phyloP scores from a whole-genome alignment of 106 monocot species.

The Dioscorea zingiberensis region DNA sequence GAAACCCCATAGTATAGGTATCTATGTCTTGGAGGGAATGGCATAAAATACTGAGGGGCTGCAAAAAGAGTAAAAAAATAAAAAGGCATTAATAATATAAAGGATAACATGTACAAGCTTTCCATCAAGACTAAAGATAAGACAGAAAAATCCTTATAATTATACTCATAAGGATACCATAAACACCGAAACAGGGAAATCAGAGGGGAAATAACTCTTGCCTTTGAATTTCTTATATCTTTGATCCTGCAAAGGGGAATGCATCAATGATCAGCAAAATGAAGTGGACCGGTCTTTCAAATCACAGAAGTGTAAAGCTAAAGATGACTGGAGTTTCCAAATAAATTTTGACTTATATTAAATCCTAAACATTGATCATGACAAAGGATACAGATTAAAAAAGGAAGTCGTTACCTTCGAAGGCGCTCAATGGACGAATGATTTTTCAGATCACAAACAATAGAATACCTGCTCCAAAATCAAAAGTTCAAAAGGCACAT shows the following conservation, averaged over 20 bases:
- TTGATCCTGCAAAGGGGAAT: constrained; percentile 66
- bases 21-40: constrained; percentile 72
- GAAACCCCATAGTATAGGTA: constrained; percentile 86
- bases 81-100: no score
- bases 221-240: constrained; percentile 79
- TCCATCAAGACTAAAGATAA: no score
- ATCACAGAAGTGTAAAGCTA: not conserved
- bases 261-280: constrained; percentile 1
- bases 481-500: not conserved
- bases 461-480: constrained; percentile 54
- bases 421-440: constrained; percentile 78
- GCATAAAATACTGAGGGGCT: constrained; percentile 97
- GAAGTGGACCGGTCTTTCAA: not conserved
- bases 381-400: not conserved
- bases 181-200: not conserved
- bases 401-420: constrained; percentile 48
- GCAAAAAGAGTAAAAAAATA: constrained; percentile 23
- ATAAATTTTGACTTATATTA: no score
- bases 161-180: not conserved
- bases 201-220: constrained; percentile 17
- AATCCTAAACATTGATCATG: not conserved
- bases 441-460: constrained; percentile 88
- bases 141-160: no score
- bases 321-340: no score
- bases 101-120: no score